Conservation (phyloP, 2,329 filamentous ascomycete genomes). For the Venturia aucupariae region DNA sequence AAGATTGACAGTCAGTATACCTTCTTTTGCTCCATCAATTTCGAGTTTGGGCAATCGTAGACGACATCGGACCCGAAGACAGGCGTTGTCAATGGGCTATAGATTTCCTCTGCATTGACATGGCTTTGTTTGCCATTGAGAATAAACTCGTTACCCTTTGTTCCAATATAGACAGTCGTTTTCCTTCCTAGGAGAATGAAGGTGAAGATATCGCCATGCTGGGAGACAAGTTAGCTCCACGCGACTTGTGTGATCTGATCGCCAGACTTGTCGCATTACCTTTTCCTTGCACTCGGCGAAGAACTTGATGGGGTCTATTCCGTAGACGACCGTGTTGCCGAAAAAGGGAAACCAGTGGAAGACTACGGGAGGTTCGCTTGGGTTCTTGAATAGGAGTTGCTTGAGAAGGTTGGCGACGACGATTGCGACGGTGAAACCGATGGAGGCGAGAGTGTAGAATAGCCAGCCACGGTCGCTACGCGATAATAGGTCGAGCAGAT, state of each 20-base stretch:
- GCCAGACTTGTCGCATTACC: constrained; percentile 36
- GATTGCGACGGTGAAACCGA: constrained; percentile 20
- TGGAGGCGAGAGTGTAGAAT: background rate
- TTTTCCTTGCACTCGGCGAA: constrained; percentile 66
- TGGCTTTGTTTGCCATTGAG: constrained; percentile 85
- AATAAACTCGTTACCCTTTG: constrained; percentile 81
- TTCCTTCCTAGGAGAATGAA: constrained; percentile 83
- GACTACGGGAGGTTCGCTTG: constrained; percentile 55
- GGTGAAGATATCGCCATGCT: constrained; percentile 86
- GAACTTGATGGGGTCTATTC: constrained; percentile 87
- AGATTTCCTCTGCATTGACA: constrained; percentile 84
- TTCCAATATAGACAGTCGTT: constrained; percentile 76
- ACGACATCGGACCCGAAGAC: constrained; percentile 79
- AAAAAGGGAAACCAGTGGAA: constrained; percentile 63
- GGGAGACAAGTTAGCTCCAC: constrained; percentile 18
- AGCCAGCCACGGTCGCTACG: background rate
- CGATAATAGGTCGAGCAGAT: background rate
- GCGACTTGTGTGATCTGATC: background rate
- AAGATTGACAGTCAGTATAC: constrained; percentile 35
- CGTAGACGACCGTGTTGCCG: constrained; percentile 87
- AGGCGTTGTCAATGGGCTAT: constrained; percentile 62
- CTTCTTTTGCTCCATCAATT: constrained; percentile 96
- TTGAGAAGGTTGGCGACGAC: constrained; percentile 70
- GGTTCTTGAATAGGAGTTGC: constrained; percentile 73
- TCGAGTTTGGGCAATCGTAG: constrained; percentile 83